Evolutionary conservation across 2,329 filamentous ascomycete genomes (phyloP).

Genomic region (Madurella fahalii): DNA sequence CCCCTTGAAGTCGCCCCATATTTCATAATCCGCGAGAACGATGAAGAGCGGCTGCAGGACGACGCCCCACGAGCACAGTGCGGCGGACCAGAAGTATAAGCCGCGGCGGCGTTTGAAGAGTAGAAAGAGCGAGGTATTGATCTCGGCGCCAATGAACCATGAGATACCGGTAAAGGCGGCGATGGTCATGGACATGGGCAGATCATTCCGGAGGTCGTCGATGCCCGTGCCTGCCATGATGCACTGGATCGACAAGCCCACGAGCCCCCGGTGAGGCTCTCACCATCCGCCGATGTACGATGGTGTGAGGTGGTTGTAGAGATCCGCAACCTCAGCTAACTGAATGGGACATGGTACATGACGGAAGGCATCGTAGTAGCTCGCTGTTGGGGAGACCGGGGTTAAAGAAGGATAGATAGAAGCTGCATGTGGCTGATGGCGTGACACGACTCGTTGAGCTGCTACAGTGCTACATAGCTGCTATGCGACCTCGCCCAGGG

Average conservation of each 20-base stretch:
- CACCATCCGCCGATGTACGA: background rate
- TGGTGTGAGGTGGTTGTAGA: background rate
- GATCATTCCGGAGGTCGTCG: slow-evolving; percentile 9
- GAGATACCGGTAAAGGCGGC: slow-evolving; percentile 36
- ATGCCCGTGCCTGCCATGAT: background rate
- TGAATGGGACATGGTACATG: background rate
- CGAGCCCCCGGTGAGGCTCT: background rate
- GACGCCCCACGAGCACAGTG: slow-evolving; percentile 29
- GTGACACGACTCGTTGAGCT: too few relatives aligned
- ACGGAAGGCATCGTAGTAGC: background rate
- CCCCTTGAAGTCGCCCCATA: slow-evolving; percentile 24
- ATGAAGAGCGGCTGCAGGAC: slow-evolving; percentile 31
- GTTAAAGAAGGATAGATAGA: too few relatives aligned
- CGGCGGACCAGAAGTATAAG: slow-evolving; percentile 33
- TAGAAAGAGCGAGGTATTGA: slow-evolving; percentile 30
- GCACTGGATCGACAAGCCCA: background rate
- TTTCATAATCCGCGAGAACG: slow-evolving; percentile 30
- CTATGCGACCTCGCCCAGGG: too few relatives aligned
- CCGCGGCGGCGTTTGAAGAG: slow-evolving; percentile 32
- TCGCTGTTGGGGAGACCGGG: background rate
- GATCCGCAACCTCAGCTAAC: background rate
- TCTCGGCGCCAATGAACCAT: slow-evolving; percentile 32
- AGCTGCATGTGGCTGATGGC: too few relatives aligned
- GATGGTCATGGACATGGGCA: slow-evolving; percentile 32
- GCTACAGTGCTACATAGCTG: too few relatives aligned